phyloP scores from a whole-genome alignment of 1,139 yeast genomes.

The Candida sp. region DNA sequence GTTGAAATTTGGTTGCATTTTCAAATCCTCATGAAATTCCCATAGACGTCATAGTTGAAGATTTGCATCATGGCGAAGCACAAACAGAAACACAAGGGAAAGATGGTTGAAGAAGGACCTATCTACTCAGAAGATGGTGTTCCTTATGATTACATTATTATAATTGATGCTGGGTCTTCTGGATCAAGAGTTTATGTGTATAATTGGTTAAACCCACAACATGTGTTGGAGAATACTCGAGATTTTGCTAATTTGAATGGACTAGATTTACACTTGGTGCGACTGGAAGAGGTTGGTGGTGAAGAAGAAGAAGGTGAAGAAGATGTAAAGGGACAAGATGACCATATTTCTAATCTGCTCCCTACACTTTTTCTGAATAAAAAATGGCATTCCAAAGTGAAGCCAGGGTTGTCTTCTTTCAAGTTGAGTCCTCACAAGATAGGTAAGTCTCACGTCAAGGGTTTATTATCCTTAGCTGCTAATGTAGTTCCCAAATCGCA shows the following conservation, averaged over 20 bases:
- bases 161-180: slow-evolving; percentile 81
- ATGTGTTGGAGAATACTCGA: slow-evolving; percentile 25
- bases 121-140: slow-evolving; percentile 33
- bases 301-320: slow-evolving; percentile 13
- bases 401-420: slow-evolving; percentile 68
- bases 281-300: slow-evolving; percentile 6
- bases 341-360: slow-evolving; percentile 11
- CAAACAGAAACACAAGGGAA: slow-evolving; percentile 3
- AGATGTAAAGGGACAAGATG: slow-evolving; percentile 8
- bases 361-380: slow-evolving; percentile 44
- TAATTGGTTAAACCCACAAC: slow-evolving; percentile 55
- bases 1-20: not conserved
- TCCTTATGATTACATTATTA: slow-evolving; percentile 65
- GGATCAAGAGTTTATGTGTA: slow-evolving; percentile 78
- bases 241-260: slow-evolving; percentile 9
- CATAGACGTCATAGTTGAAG: not conserved
- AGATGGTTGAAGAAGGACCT: slow-evolving; percentile 20
- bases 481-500: slow-evolving; percentile 64
- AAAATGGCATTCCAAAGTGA: slow-evolving; percentile 58
- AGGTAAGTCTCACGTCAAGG: slow-evolving; percentile 57
- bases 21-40: not conserved
- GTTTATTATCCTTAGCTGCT: slow-evolving; percentile 53
- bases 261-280: slow-evolving; percentile 2
- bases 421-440: slow-evolving; percentile 48
- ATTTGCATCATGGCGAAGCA: slow-evolving; percentile 2